Evolutionary conservation across 352 stramenopile species (phyloP).

Genomic region (Pythium dissotocum): DNA sequence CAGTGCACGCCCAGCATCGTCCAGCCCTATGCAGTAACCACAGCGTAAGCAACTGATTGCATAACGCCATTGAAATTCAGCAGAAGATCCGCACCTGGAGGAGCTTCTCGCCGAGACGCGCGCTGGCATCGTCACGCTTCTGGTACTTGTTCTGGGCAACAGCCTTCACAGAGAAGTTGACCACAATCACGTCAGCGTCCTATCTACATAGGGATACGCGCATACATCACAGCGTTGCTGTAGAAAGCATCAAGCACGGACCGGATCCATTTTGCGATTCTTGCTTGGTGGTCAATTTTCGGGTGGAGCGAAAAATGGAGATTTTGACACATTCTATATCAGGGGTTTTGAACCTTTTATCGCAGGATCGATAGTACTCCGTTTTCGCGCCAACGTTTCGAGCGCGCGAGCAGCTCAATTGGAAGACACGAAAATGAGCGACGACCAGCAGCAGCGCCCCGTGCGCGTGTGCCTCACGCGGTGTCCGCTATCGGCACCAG

Average conservation of each 20-base stretch:
- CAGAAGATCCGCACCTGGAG: slow-evolving; percentile 46
- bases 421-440: slow-evolving; percentile 8
- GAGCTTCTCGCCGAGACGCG: slow-evolving; percentile 78
- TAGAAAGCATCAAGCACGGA: slow-evolving; percentile 8
- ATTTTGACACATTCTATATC: slow-evolving; percentile 7
- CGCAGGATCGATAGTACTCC: slow-evolving; percentile 11
- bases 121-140: slow-evolving; percentile 76
- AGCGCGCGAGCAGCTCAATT: slow-evolving; percentile 19
- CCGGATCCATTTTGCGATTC: slow-evolving; percentile 14
- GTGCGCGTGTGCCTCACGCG: slow-evolving; percentile 69
- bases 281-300: slow-evolving; percentile 3
- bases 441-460: slow-evolving; percentile 24
- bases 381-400: slow-evolving; percentile 17
- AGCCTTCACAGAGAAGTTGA: neutral
- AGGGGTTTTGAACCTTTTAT: slow-evolving; percentile 5
- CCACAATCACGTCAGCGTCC: neutral
- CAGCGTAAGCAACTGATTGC: neutral
- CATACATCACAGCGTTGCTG: neutral
- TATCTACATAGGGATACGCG: neutral
- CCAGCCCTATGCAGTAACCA: slow-evolving; percentile 47
- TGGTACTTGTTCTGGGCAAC: slow-evolving; percentile 42
- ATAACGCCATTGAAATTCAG: neutral
- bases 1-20: slow-evolving; percentile 73
- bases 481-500: slow-evolving; percentile 58
- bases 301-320: slow-evolving; percentile 5